These are phyloP conservation scores for Erysiphe pulchra DNA, from an alignment of 2,329 filamentous ascomycete species.

Conservation along the genomic window DNA sequence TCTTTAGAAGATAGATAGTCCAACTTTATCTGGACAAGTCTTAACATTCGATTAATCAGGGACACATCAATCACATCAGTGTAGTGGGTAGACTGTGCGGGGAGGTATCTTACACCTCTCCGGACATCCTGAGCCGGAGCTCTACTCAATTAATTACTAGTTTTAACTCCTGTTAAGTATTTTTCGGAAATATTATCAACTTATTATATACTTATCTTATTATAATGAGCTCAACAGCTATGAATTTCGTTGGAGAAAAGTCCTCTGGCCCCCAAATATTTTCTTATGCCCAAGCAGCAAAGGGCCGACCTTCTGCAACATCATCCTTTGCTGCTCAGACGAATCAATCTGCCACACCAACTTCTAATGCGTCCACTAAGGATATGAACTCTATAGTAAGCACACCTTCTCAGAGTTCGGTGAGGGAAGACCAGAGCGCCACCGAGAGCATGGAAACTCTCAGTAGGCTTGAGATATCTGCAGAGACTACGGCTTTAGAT, in stretches of 20 bases:
- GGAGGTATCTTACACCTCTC: conserved; percentile 16
- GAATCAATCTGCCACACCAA: conserved; percentile 11
- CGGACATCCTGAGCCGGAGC: conserved; percentile 13
- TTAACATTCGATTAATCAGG: too few species aligned
- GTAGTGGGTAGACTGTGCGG: conserved; percentile 11
- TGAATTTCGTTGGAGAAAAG: conserved; percentile 14
- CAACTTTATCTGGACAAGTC: too few species aligned
- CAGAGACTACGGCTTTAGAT: conserved; percentile 5
- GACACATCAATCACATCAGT: neutral
- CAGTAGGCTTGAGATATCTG: conserved; percentile 5
- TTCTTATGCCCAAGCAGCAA: conserved; percentile 89
- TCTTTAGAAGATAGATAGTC: too few species aligned
- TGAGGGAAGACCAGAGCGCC: conserved; percentile 7
- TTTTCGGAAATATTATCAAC: neutral
- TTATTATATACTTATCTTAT: neutral
- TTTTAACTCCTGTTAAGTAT: neutral
- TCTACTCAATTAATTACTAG: conserved; percentile 6
- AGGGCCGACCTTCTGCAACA: conserved; percentile 29
- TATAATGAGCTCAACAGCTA: conserved; percentile 18
- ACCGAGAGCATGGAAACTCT: conserved; percentile 7
- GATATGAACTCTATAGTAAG: conserved; percentile 8
- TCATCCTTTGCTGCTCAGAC: conserved; percentile 9
- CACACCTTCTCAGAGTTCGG: conserved; percentile 9
- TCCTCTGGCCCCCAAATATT: conserved; percentile 29
- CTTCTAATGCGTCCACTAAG: conserved; percentile 11